phyloP scores from a whole-genome alignment of 805 yeast species.

The Zygosaccharomyces gambellarensis region DNA sequence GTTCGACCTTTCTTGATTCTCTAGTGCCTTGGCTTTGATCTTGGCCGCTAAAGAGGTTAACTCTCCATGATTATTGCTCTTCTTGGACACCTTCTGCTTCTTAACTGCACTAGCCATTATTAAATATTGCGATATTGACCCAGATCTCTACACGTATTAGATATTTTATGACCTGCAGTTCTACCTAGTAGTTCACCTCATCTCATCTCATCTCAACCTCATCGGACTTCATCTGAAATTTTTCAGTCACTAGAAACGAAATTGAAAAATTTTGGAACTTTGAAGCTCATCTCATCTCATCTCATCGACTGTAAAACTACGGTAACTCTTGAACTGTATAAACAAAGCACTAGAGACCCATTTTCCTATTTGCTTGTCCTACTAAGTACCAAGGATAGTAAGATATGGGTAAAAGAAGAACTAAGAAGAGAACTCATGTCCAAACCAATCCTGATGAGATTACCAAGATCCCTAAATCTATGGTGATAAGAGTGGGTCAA shows the following conservation, averaged over 20 bases:
- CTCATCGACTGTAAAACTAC: constrained; percentile 3
- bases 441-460: constrained; percentile 57
- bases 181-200: constrained; percentile 9
- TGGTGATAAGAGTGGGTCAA: constrained; percentile 84
- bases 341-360: neutral
- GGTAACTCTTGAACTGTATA: neutral
- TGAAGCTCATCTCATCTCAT: constrained; percentile 15
- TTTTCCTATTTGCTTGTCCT: neutral
- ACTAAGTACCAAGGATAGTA: no score
- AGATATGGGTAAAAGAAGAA: constrained; percentile 53
- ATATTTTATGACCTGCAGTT: neutral
- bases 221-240: constrained; percentile 6
- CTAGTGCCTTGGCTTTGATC: constrained; percentile 43
- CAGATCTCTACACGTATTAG: neutral
- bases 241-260: constrained; percentile 11
- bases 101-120: constrained; percentile 4
- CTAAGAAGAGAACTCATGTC: constrained; percentile 84
- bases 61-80: constrained; percentile 23
- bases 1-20: constrained; percentile 23
- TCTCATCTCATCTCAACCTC: constrained; percentile 15
- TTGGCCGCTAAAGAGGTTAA: constrained; percentile 51
- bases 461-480: constrained; percentile 79
- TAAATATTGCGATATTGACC: neutral
- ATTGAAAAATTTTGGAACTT: constrained; percentile 14
- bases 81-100: constrained; percentile 5